These are phyloP conservation scores for Cenococcum geophilum DNA, from an alignment of 495 filamentous ascomycete genomes.

Conservation along the genomic window DNA sequence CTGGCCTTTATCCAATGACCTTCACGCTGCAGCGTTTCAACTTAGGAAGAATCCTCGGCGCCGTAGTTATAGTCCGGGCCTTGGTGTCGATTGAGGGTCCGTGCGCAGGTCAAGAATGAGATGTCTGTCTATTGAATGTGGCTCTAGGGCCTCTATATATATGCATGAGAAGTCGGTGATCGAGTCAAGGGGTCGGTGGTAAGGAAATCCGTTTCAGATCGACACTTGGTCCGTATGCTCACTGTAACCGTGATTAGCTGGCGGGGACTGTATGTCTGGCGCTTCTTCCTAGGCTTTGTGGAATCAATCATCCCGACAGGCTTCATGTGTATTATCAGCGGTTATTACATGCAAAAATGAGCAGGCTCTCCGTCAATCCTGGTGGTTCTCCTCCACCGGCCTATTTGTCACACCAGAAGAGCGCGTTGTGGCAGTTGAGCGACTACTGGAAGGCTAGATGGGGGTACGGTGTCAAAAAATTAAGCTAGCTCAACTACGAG, in stretches of 20 bases:
- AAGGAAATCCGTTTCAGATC: no score
- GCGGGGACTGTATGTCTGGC: slow-evolving; percentile 60
- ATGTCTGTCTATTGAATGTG: no score
- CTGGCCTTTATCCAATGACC: slow-evolving; percentile 66
- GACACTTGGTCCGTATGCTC: no score
- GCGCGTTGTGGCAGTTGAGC: slow-evolving; percentile 49
- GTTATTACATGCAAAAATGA: slow-evolving; percentile 64
- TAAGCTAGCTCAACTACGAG: slow-evolving; percentile 46
- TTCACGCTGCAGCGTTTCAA: slow-evolving; percentile 61
- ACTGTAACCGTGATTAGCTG: slow-evolving; percentile 60
- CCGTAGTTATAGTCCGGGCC: slow-evolving; percentile 61
- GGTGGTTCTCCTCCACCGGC: slow-evolving; percentile 64
- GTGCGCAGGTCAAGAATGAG: no score
- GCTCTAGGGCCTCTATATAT: no score
- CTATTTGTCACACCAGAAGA: slow-evolving; percentile 50
- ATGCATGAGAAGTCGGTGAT: no score
- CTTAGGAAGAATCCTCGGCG: slow-evolving; percentile 55
- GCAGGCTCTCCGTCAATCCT: slow-evolving; percentile 58
- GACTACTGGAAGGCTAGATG: slow-evolving; percentile 48
- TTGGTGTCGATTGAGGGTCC: no score
- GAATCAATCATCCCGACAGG: slow-evolving; percentile 62
- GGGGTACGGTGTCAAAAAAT: slow-evolving; percentile 50
- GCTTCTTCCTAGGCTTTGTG: slow-evolving; percentile 66
- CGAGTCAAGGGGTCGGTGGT: no score
- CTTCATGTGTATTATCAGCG: slow-evolving; percentile 60